phyloP scores from a whole-genome alignment of 2,329 filamentous ascomycete genomes.

The Colletotrichum limetticola region DNA sequence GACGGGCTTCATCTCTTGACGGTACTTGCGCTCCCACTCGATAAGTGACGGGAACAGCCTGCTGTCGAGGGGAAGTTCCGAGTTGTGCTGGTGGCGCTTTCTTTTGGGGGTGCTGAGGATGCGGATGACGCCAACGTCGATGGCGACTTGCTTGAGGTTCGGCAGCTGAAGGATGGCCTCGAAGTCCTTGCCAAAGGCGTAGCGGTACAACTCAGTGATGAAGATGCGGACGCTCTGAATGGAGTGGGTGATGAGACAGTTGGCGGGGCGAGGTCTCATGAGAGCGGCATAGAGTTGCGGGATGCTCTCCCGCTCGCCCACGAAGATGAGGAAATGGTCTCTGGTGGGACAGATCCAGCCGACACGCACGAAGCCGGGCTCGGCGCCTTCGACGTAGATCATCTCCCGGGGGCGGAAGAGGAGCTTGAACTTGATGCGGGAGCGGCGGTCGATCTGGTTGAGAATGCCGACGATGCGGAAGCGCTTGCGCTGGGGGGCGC shows the following conservation, averaged over 20 bases:
- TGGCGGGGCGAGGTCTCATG: not conserved
- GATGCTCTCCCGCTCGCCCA: not conserved
- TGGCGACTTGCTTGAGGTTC: not conserved
- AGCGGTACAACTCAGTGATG: not conserved
- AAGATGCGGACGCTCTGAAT: not conserved
- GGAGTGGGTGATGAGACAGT: not conserved
- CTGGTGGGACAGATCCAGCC: not conserved
- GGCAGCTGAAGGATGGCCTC: not conserved
- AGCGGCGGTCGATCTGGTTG: not conserved
- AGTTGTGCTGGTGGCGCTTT: not conserved
- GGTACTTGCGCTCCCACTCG: not conserved
- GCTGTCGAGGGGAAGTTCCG: not conserved
- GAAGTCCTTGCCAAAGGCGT: not conserved
- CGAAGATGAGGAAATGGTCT: not conserved
- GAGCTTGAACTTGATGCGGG: not conserved
- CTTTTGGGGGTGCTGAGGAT: not conserved
- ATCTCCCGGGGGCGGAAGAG: not conserved
- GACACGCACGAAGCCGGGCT: not conserved
- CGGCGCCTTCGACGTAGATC: not conserved
- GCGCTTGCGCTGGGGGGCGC: not conserved
- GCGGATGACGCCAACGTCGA: not conserved
- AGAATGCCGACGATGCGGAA: not conserved
- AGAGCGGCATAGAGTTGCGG: not conserved
- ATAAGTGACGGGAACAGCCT: not conserved
- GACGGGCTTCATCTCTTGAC: not conserved